phyloP scores from a whole-genome alignment of 1,284 basidiomycete genomes.

The Ustilago trichophora region DNA sequence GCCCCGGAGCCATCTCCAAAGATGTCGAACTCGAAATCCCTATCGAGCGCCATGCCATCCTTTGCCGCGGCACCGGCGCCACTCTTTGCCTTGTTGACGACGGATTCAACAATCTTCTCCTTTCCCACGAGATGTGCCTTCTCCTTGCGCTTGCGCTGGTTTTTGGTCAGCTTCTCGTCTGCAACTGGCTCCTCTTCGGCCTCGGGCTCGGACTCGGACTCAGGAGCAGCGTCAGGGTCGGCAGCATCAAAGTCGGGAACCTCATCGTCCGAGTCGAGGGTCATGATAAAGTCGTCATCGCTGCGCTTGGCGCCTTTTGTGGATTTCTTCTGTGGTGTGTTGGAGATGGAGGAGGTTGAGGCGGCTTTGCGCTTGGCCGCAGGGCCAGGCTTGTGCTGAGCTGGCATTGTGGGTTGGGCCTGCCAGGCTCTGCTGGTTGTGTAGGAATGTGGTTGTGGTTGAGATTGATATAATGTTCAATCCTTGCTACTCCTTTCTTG shows the following conservation, averaged over 20 bases:
- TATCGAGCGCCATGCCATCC: slow-evolving; percentile 46
- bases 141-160: slow-evolving; percentile 39
- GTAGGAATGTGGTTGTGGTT: no score
- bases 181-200: slow-evolving; percentile 7
- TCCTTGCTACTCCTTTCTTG: no score
- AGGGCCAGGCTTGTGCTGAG: slow-evolving; percentile 7
- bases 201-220: slow-evolving; percentile 19
- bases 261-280: slow-evolving; percentile 64
- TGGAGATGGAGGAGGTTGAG: slow-evolving; percentile 5
- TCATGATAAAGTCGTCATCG: slow-evolving; percentile 64
- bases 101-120: slow-evolving; percentile 59
- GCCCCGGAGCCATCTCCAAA: slow-evolving; percentile 41
- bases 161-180: slow-evolving; percentile 36
- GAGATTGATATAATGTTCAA: no score
- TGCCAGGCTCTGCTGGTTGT: no score
- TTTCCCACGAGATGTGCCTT: slow-evolving; percentile 55
- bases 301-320: slow-evolving; percentile 5
- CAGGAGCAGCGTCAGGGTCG: slow-evolving; percentile 2
- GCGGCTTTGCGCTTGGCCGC: slow-evolving; percentile 33
- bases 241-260: slow-evolving; percentile 25
- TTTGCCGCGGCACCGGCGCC: no score
- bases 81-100: no score
- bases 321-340: slow-evolving; percentile 18
- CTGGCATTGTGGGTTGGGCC: slow-evolving; percentile 28
- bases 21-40: slow-evolving; percentile 61